phyloP scores from a whole-genome alignment of 495 filamentous ascomycete species.

The Penicillium turbatum region DNA sequence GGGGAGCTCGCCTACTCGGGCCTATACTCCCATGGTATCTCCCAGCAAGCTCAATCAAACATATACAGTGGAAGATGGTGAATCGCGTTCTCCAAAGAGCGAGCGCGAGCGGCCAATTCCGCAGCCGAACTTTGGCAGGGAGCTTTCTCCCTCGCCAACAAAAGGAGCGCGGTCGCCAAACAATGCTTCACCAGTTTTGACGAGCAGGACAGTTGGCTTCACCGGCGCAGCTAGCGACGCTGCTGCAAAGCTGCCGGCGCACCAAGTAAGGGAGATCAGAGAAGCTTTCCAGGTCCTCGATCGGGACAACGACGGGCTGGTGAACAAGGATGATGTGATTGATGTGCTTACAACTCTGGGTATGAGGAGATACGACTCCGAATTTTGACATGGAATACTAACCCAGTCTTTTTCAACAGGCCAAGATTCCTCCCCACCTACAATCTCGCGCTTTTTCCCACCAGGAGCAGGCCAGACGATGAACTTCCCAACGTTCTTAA shows the following conservation, averaged over 20 bases:
- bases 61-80: constrained; percentile 43
- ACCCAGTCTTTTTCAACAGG: constrained; percentile 30
- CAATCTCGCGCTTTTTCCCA: constrained; percentile 73
- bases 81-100: constrained; percentile 22
- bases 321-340: constrained; percentile 71
- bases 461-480: constrained; percentile 60
- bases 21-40: constrained; percentile 41
- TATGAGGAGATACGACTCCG: constrained; percentile 21
- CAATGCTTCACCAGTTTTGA: constrained; percentile 24
- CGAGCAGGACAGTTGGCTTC: constrained; percentile 25
- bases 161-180: constrained; percentile 33
- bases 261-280: constrained; percentile 69
- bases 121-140: constrained; percentile 39
- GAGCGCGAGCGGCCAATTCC: constrained; percentile 32
- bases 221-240: constrained; percentile 42
- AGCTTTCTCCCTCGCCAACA: constrained; percentile 42
- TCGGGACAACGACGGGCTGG: constrained; percentile 68
- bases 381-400: background rate
- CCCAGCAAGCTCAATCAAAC: constrained; percentile 49
- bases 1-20: constrained; percentile 42
- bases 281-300: constrained; percentile 87
- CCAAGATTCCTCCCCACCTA: constrained; percentile 53
- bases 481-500: constrained; percentile 79
- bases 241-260: constrained; percentile 57
- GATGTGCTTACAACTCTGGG: constrained; percentile 77